Conservation (phyloP, 2,329 filamentous ascomycete species). For the Alternaria dauci region DNA sequence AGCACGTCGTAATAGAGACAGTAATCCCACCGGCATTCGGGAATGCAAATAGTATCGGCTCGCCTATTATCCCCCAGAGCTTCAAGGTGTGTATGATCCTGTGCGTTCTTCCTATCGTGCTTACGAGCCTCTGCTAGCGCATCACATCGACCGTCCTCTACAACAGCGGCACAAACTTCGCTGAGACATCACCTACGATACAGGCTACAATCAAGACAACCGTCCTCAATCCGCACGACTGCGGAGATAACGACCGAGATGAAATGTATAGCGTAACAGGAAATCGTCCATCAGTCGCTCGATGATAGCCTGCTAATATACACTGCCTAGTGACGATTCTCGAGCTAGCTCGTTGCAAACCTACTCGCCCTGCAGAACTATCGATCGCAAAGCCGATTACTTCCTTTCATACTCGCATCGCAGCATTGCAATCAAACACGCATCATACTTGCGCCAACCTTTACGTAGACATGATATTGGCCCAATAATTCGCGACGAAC, state of each 20-base stretch:
- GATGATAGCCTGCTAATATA: neutral
- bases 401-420: neutral
- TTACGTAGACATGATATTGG: neutral
- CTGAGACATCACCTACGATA: neutral
- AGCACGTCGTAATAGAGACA: neutral
- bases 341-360: neutral
- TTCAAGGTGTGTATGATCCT: neutral
- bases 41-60: neutral
- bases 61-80: neutral
- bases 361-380: neutral
- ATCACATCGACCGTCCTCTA: neutral
- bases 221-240: neutral
- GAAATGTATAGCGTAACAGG: neutral
- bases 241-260: neutral
- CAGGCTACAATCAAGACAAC: neutral
- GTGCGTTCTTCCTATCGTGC: neutral
- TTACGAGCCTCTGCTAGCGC: neutral
- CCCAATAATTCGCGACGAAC: neutral
- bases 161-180: neutral
- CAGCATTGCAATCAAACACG: neutral
- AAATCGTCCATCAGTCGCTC: neutral
- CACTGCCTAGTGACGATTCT: neutral
- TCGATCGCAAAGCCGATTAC: neutral
- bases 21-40: neutral
- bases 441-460: neutral